These are phyloP conservation scores for Dujonia santamariae DNA, from an alignment of 1,139 yeast genomes.

Conservation along the genomic window DNA sequence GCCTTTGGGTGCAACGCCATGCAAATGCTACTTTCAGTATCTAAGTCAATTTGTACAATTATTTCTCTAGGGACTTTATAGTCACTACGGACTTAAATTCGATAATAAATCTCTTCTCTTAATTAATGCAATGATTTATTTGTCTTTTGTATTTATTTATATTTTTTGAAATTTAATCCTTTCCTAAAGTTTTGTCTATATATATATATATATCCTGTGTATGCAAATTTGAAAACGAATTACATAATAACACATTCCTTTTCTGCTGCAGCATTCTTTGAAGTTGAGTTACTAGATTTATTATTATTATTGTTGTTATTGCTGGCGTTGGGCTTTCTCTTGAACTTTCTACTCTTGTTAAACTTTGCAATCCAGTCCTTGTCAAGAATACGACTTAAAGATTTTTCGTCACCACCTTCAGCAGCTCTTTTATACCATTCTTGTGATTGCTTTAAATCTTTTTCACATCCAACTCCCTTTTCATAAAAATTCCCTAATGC, in stretches of 20 bases:
- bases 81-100: no score
- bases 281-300: background rate
- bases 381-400: conserved; percentile 39
- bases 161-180: no score
- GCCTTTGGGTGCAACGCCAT: no score
- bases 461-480: conserved; percentile 81
- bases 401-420: conserved; percentile 67
- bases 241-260: conserved; percentile 45
- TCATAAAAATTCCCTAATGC: conserved; percentile 84
- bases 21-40: no score
- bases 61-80: no score
- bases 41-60: no score
- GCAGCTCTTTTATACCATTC: conserved; percentile 79
- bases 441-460: conserved; percentile 56
- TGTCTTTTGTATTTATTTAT: no score
- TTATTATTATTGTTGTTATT: conserved; percentile 3
- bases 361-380: conserved; percentile 29
- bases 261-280: conserved; percentile 26
- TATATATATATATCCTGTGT: no score
- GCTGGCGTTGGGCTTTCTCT: no score
- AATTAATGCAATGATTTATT: no score
- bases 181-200: no score
- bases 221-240: conserved; percentile 3
- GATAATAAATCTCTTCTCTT: no score
- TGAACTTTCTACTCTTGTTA: conserved; percentile 28